Percentiles rank a stretch among this genome's conserved stretches.
Evolutionary conservation across 805 yeast species (phyloP).

Genomic region (Maudiozyma bulderi): DNA sequence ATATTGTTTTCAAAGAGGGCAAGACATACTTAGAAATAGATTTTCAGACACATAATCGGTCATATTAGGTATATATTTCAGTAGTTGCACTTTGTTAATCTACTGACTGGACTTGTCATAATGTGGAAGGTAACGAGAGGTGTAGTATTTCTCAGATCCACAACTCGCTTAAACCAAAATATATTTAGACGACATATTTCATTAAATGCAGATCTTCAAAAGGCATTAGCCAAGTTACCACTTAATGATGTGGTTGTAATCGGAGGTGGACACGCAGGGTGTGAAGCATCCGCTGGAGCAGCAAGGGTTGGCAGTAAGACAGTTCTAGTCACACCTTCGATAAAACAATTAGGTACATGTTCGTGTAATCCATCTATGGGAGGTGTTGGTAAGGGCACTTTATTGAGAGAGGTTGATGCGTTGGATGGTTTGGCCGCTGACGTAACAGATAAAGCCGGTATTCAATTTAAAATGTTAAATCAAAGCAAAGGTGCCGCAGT

Average conservation of each 20-base stretch:
- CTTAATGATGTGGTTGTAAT: constrained; percentile 55
- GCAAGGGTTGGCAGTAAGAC: constrained; percentile 66
- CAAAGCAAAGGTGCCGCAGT: constrained; percentile 86
- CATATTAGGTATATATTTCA: no score
- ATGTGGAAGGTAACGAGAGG: no score
- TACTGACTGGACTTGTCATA: no score
- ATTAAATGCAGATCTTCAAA: constrained; percentile 10
- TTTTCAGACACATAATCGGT: no score
- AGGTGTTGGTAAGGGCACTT: constrained; percentile 95
- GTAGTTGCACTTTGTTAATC: no score
- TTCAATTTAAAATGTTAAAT: constrained; percentile 80
- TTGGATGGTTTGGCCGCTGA: constrained; percentile 83
- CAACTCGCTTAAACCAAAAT: background rate
- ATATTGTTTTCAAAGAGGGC: no score
- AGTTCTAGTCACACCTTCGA: constrained; percentile 61
- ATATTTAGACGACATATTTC: background rate
- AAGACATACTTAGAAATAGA: no score
- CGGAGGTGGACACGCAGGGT: constrained; percentile 99
- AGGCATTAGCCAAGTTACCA: constrained; percentile 6
- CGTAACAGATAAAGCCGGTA: constrained; percentile 88
- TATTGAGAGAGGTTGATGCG: constrained; percentile 89
- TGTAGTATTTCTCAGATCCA: no score
- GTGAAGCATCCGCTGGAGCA: constrained; percentile 92
- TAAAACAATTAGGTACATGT: constrained; percentile 77
- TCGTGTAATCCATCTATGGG: constrained; percentile 98